Base-by-base conservation (phyloP, 257 asterid species). In the Solanum bulbocastanum region DNA sequence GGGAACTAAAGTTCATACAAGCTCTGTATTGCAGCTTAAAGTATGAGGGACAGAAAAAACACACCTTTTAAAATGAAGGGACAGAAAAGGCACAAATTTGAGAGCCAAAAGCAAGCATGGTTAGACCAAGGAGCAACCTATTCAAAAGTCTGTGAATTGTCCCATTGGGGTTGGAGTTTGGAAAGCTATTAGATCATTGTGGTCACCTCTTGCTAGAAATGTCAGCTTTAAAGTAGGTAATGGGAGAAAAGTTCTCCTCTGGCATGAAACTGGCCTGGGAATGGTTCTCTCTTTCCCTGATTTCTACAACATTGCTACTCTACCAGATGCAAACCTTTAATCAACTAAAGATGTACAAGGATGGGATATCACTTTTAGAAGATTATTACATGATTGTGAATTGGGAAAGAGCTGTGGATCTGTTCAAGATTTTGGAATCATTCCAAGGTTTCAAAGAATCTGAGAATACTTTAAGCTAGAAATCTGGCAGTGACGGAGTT, bases 101-200 rank as follows among this genome's bases (percentile, higher is more conserved):
- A 30, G 86, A 82, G 42, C 86, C 86, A 82, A 81, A 81, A 46
- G 85, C 85, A 9, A 81, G 85, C 16, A 81, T 81, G 85, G 86
- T 20, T 20, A 49, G 86, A 82, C 68, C 69, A 49, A 18, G 86
- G 69, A 82, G 65, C 66, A 27, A 82, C 86, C 86, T 30, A 82
- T 32, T 44, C 39, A 79, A 16, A 46, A 65, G 33, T n/a, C 18
- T 25, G 33, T 25, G 33, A 39, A 79, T 65, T 65, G 9, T 18
- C 72, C 33, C 2, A 5, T 6, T 68, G 22, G 74, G 33, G 33
- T 65, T n/a, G 16, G 71, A 65, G 71, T n/a, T 13, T 0, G 37
- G 74, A 27, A 68, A 68, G 22, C 20, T 68, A 27, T 68, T 14
- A 68, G 36, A 68, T 68, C 74, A 25, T 68, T n/a, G 71, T 65